phyloP scores from a whole-genome alignment of 2,329 filamentous ascomycete species.

The Sclerotinia nivalis region DNA sequence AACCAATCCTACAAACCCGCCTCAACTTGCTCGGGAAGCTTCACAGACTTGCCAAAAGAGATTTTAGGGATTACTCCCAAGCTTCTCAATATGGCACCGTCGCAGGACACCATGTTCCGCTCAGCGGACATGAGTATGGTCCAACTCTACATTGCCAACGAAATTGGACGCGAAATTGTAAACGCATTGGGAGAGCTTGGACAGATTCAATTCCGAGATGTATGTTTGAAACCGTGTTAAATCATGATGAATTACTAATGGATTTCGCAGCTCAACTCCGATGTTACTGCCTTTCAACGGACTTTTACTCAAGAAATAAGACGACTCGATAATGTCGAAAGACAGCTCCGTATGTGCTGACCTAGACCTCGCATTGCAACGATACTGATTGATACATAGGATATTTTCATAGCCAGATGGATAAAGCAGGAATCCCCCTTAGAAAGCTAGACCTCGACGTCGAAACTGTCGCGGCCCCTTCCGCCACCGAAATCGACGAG shows the following conservation, averaged over 20 bases:
- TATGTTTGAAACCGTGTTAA: slow-evolving; percentile 46
- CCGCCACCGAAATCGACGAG: slow-evolving; percentile 94
- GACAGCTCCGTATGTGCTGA: slow-evolving; percentile 78
- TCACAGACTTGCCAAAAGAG: slow-evolving; percentile 29
- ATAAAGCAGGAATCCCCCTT: slow-evolving; percentile 83
- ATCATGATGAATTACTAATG: slow-evolving; percentile 29
- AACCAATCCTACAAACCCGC: slow-evolving; percentile 16
- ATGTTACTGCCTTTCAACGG: slow-evolving; percentile 91
- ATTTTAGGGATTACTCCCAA: slow-evolving; percentile 27
- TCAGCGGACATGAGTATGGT: slow-evolving; percentile 99
- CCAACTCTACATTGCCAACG: slow-evolving; percentile 98
- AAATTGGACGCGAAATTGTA: slow-evolving; percentile 97
- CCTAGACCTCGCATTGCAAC: slow-evolving; percentile 10
- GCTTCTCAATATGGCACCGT: slow-evolving; percentile 56
- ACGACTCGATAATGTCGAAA: slow-evolving; percentile 95
- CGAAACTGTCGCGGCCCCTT: slow-evolving; percentile 81
- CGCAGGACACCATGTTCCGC: slow-evolving; percentile 95
- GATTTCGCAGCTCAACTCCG: slow-evolving; percentile 74
- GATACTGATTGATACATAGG: slow-evolving; percentile 50
- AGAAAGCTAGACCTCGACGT: slow-evolving; percentile 89
- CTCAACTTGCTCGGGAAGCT: slow-evolving; percentile 23
- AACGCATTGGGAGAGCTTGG: slow-evolving; percentile 95
- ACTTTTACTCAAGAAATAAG: slow-evolving; percentile 98
- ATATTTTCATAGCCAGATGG: slow-evolving; percentile 95
- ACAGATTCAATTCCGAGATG: slow-evolving; percentile 95